Conservation (phyloP, 2,329 filamentous ascomycete genomes). For the Aspergillus bombycis region DNA sequence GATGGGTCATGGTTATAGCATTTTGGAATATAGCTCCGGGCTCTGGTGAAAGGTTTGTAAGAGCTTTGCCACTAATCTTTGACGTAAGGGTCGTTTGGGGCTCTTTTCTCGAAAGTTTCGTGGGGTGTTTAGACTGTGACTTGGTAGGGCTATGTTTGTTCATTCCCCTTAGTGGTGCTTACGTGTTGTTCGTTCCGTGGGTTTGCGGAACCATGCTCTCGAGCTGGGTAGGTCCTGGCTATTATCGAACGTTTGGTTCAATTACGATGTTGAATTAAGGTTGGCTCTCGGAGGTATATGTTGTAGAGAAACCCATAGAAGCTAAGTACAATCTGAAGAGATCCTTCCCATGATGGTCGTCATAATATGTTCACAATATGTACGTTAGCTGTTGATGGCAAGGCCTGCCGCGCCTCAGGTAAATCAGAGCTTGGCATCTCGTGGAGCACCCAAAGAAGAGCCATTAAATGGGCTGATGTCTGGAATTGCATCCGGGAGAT, state of each 20-base stretch:
- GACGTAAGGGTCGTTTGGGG: too few species aligned
- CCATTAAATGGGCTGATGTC: background rate
- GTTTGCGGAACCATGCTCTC: background rate
- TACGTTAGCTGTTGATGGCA: background rate
- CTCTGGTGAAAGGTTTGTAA: too few species aligned
- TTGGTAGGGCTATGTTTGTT: background rate
- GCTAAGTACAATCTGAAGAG: background rate
- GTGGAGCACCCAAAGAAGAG: background rate
- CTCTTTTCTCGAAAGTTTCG: too few species aligned
- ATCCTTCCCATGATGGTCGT: background rate
- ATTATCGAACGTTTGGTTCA: too few species aligned
- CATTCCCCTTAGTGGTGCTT: background rate
- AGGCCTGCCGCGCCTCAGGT: background rate
- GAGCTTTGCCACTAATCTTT: too few species aligned
- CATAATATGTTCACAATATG: background rate
- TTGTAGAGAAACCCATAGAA: too few species aligned
- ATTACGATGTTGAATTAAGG: background rate
- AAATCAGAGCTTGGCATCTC: background rate
- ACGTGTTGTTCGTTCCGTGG: background rate
- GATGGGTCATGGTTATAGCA: background rate
- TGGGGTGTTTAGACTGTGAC: too few species aligned
- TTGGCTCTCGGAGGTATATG: background rate
- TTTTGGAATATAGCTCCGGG: background rate
- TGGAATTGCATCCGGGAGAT: conserved; percentile 43
- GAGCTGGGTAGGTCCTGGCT: background rate